Conservation (phyloP, 495 filamentous ascomycete genomes). For the Barbatosphaeria neglecta region DNA sequence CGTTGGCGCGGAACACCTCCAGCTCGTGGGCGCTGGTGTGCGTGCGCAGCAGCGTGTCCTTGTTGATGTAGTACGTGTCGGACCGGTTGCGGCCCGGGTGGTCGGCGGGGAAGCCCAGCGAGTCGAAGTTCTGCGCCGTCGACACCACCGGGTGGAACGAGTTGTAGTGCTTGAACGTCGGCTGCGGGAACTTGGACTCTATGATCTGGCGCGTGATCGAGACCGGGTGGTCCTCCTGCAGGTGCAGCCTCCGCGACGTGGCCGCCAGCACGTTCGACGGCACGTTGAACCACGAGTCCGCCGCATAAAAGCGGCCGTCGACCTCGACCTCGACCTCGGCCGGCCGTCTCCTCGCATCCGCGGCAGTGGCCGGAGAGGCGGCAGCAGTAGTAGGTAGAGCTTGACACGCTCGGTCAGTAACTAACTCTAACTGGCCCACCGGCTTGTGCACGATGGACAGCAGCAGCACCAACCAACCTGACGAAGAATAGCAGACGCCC, state of each 20-base stretch:
- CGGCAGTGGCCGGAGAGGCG: neutral
- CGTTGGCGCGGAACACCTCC: conserved; percentile 66
- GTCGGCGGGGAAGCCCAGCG: conserved; percentile 78
- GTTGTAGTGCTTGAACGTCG: conserved; percentile 65
- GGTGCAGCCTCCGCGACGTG: conserved; percentile 65
- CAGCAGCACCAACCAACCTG: neutral
- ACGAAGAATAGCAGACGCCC: neutral
- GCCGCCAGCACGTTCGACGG: conserved; percentile 61
- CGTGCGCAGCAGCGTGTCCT: conserved; percentile 71
- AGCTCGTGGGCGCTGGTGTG: conserved; percentile 91
- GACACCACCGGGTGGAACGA: conserved; percentile 74
- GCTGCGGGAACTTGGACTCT: conserved; percentile 71
- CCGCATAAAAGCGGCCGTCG: conserved; percentile 49
- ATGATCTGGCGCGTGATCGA: conserved; percentile 84
- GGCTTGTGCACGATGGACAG: too few relatives aligned
- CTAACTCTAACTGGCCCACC: too few relatives aligned
- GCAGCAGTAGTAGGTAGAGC: neutral
- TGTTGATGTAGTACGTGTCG: conserved; percentile 95
- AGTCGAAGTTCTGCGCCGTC: conserved; percentile 85
- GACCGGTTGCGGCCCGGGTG: conserved; percentile 79
- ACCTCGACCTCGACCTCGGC: conserved; percentile 36
- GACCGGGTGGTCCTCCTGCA: conserved; percentile 80
- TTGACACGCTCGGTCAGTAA: neutral
- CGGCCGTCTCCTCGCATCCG: conserved; percentile 3
- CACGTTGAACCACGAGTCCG: conserved; percentile 79